These are phyloP conservation scores for Claviceps purpurea DNA, from an alignment of 2,329 filamentous ascomycete genomes.

Conservation along the genomic window DNA sequence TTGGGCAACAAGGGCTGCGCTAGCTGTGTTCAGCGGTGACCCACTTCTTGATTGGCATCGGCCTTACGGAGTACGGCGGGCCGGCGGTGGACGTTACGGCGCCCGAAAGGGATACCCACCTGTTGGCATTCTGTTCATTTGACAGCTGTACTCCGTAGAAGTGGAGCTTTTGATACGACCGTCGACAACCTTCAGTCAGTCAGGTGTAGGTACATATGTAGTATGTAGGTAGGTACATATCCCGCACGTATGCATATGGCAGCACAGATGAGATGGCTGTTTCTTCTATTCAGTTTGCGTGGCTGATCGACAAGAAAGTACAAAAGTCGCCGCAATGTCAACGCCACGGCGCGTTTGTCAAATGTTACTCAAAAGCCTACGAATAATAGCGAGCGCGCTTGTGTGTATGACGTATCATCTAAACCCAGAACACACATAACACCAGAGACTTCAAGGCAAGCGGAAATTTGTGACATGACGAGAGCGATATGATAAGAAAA, in stretches of 20 bases:
- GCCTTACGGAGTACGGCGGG: too few relatives aligned
- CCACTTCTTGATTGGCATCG: too few relatives aligned
- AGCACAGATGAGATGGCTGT: not conserved
- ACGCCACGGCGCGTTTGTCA: not conserved
- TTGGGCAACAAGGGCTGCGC: too few relatives aligned
- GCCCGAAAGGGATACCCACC: too few relatives aligned
- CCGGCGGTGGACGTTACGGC: too few relatives aligned
- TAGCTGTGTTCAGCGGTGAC: too few relatives aligned
- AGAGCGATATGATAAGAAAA: not conserved
- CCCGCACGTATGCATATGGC: not conserved
- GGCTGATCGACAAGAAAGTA: conserved; percentile 20
- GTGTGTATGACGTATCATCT: conserved; percentile 18
- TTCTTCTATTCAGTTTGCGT: conserved; percentile 4
- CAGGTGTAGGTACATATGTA: too few relatives aligned
- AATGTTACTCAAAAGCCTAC: conserved; percentile 13
- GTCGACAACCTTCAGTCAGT: too few relatives aligned
- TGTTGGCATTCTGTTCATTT: too few relatives aligned
- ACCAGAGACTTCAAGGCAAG: conserved; percentile 16
- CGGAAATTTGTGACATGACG: conserved; percentile 12
- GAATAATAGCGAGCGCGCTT: conserved; percentile 18
- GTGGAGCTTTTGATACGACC: too few relatives aligned
- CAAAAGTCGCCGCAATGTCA: conserved; percentile 8
- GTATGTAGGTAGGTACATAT: too few relatives aligned
- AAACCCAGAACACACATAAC: conserved; percentile 12
- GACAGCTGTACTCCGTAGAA: too few relatives aligned